Conservation (phyloP, 2,329 filamentous ascomycete species). For the Pseudocercospora eumusae region DNA sequence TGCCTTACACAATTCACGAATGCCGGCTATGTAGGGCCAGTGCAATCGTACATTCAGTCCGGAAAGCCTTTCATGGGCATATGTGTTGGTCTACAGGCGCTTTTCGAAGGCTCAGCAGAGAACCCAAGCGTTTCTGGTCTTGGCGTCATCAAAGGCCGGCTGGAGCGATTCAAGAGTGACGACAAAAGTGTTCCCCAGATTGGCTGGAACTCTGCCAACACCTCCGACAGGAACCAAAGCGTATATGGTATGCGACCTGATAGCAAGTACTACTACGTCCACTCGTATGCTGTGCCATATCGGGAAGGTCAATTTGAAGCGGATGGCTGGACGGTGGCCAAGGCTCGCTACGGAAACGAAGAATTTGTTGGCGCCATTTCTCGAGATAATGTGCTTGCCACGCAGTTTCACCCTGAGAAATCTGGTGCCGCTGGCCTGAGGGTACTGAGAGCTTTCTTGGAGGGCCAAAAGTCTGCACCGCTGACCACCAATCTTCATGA, state of each 20-base stretch:
- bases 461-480: constrained; percentile 63
- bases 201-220: constrained; percentile 92
- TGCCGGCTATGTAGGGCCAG: constrained; percentile 80
- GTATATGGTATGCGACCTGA: constrained; percentile 77
- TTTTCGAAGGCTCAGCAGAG: constrained; percentile 85
- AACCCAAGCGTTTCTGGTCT: constrained; percentile 71
- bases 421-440: constrained; percentile 85
- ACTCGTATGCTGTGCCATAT: constrained; percentile 87
- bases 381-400: constrained; percentile 80
- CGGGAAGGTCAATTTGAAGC: constrained; percentile 70
- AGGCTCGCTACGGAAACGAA: constrained; percentile 81
- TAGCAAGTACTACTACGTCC: constrained; percentile 99
- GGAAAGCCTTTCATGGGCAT: constrained; percentile 99
- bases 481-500: constrained; percentile 48
- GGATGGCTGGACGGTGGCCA: constrained; percentile 89
- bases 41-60: constrained; percentile 76
- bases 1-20: constrained; percentile 81
- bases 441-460: constrained; percentile 80
- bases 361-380: constrained; percentile 90
- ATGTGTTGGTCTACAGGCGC: constrained; percentile 88
- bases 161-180: constrained; percentile 74
- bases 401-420: constrained; percentile 98
- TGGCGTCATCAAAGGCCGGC: constrained; percentile 67
- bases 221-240: constrained; percentile 53
- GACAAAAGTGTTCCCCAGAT: constrained; percentile 97